phyloP scores from a whole-genome alignment of 345 rosid species.

The Xanthoceras sorbifolium region DNA sequence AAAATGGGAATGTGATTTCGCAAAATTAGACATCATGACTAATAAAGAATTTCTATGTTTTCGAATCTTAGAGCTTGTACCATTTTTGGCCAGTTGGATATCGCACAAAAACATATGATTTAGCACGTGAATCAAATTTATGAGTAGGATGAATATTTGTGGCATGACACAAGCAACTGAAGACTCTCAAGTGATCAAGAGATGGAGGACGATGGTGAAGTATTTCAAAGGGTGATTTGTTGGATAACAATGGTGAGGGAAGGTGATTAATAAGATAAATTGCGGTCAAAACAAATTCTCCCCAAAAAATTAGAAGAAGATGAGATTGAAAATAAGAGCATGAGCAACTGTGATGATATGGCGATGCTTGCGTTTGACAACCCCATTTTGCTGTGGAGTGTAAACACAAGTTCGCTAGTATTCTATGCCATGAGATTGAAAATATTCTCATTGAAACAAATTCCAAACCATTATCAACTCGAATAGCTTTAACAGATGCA shows the following conservation, averaged over 20 bases:
- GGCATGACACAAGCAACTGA: constrained; percentile 11
- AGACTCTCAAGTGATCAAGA: background rate
- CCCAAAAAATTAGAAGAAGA: constrained; percentile 1
- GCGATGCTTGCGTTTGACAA: constrained; percentile 9
- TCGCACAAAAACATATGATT: background rate
- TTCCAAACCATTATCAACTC: constrained; percentile 16
- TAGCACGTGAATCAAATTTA: constrained; percentile 3
- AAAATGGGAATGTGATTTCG: background rate
- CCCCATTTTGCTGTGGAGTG: constrained; percentile 23
- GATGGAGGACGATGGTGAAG: background rate
- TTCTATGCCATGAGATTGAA: constrained; percentile 2
- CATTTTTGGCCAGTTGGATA: background rate
- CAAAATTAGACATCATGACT: background rate
- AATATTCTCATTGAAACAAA: constrained; percentile 3
- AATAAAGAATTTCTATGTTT: background rate
- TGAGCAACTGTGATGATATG: constrained; percentile 4
- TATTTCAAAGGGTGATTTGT: constrained; percentile 3
- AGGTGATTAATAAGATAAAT: background rate
- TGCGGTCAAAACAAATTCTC: background rate
- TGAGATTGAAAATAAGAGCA: background rate
- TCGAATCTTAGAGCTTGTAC: background rate
- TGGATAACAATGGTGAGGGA: background rate
- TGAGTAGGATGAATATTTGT: background rate
- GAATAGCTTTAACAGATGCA: background rate
- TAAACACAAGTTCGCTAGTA: background rate